Base-by-base conservation (phyloP, 129 eudicot species). In the Tanacetum coccineum region DNA sequence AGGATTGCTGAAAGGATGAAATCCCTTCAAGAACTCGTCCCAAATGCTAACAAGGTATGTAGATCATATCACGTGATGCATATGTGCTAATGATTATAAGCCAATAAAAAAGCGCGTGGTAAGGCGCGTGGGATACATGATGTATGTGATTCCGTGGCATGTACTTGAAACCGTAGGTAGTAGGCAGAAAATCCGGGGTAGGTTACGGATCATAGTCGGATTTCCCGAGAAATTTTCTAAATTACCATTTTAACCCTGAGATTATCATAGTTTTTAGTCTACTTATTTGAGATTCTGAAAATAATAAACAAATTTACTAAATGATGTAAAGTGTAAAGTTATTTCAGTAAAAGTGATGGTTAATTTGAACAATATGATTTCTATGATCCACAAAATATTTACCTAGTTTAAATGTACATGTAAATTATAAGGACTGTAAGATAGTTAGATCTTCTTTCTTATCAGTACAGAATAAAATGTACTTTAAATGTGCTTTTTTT, bases 1-100 rank as follows among this genome's bases (percentile, higher is more conserved):
- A 81, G 93, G 66, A 88, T 88, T 74, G 96, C 96, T 19, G 96
- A 88, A 66, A 81, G 96, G 61, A 88, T 88, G 96, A 88, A 88
- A 78, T 69, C 84, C 13, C 63, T 88, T 40, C 96, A 88, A 82
- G 96, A 88, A 70, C 77, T 88, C 1, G 93, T 88, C 25, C 96
- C 96, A 62, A 89, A 89, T 64, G 96, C 95, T n/a, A 89, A 89
- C 65, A 89, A 89, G 96, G 95, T 86, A 76, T 21, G 17, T 61
- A 9, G 18, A 45, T 59, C 2, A 25, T 1, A 51, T 19, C 69
- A 75, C 79, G 68, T 59, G 68, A 20, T 26, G 45, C 72, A 55
- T 17, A 28, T 13, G 12, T 1, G 39, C 67, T 20, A 66, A 66
- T 66, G 53, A 48, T 74, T 50, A 59, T 54, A 6, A 68, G 21